Evolutionary conservation across 2,329 filamentous ascomycete genomes (phyloP), one percentile per base, ranked within the genome.

Genomic region (Fusarium coffeatum): DNA sequence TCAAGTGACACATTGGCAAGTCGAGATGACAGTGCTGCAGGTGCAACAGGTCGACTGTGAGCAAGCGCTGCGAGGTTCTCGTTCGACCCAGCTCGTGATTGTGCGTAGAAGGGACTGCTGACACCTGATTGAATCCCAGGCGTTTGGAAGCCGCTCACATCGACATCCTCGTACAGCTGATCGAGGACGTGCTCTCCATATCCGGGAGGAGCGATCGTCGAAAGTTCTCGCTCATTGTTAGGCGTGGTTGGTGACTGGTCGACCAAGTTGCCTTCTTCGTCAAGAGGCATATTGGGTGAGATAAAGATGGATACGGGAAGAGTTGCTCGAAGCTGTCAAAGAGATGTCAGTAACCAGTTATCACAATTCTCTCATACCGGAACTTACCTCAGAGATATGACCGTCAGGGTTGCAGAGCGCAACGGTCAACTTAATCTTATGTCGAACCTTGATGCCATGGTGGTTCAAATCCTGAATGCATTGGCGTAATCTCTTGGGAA

Each of bases 321-420:
- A 43, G 94, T 96, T 48, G 95, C 95, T 55, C 95, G 91, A 55
- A 98, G 88, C 89, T 92, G 55, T 9, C 20, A 37, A 50, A 6
- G 28, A 30, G 13, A 32, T 40, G 57, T 75, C 46, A 73, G 65
- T 37, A 34, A 34, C 22, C 30, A 34, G 15, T 8, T 13, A 5
- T 34, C 27, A 40, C 1, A 10, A 15, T 15, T 28, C 40, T 37
- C n/a, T 18, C 9, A 2, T 28, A 20, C 7, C 34, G 23, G 8
- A 15, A 49, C 84, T 77, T 84, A 92, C 89, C 86, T 98, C 95
- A 59, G 94, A 98, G 58, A 94, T 87, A 77, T 98, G 96, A 0
- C 94, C 95, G 78, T 99, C 96, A 1, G 96, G 95, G 74, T 99
- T 98, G 80, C 94, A 92, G 41, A 99, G 87, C 48, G 95, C 93